These are phyloP conservation scores for Ceratobasidium sp. DNA, from an alignment of 1,284 basidiomycete genomes.

Conservation along the genomic window DNA sequence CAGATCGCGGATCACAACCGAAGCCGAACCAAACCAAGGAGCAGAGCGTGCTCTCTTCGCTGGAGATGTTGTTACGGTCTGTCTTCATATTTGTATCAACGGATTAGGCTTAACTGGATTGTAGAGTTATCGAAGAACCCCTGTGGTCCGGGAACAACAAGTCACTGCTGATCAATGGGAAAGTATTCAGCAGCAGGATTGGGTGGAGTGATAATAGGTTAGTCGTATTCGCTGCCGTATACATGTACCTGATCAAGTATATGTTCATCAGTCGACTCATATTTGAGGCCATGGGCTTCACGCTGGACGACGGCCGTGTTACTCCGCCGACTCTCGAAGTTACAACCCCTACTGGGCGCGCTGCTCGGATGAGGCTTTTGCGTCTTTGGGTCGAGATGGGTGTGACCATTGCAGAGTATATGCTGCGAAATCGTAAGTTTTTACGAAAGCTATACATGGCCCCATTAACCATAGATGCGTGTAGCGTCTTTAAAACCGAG, in stretches of 20 bases:
- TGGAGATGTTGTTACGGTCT: constrained; percentile 74
- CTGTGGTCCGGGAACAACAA: constrained; percentile 68
- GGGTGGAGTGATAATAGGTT: constrained; percentile 42
- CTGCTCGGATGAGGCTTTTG: constrained; percentile 66
- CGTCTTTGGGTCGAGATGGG: constrained; percentile 77
- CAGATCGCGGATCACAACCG: constrained; percentile 54
- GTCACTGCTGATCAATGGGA: constrained; percentile 32
- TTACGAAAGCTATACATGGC: background rate
- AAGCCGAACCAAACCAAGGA: constrained; percentile 54
- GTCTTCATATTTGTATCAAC: constrained; percentile 45
- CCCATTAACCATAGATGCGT: background rate
- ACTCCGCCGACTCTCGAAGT: constrained; percentile 64
- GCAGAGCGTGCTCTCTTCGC: constrained; percentile 59
- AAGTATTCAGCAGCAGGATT: constrained; percentile 30
- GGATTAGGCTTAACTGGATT: constrained; percentile 29
- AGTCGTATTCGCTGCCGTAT: background rate
- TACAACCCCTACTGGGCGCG: constrained; percentile 55
- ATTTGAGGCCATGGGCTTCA: constrained; percentile 67
- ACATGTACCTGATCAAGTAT: constrained; percentile 41
- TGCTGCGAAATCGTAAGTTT: constrained; percentile 57
- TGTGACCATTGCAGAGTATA: constrained; percentile 68
- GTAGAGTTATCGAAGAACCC: constrained; percentile 73
- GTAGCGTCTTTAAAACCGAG: constrained; percentile 1
- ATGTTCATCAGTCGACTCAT: constrained; percentile 59
- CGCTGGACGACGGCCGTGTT: constrained; percentile 54